Conservation (phyloP, 1,139 yeast species). For the Eremothecium sinecaudum region DNA sequence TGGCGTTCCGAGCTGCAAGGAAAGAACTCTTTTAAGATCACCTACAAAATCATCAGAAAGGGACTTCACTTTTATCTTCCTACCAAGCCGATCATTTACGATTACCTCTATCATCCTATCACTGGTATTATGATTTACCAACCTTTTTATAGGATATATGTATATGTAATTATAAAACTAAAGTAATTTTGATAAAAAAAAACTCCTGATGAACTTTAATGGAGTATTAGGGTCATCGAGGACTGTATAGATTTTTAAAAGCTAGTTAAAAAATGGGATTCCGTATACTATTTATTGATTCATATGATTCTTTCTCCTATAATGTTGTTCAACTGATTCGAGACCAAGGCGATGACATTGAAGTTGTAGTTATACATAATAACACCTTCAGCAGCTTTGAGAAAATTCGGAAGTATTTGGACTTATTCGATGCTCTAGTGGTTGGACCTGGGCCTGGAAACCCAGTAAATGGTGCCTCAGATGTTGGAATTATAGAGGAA, state of each 20-base stretch:
- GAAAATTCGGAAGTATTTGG: conserved; percentile 32
- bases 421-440: conserved; percentile 63
- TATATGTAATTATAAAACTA: no score
- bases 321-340: conserved; percentile 64
- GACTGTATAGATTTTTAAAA: no score
- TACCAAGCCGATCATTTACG: conserved; percentile 58
- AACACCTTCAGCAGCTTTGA: conserved; percentile 46
- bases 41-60: conserved; percentile 81
- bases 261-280: conserved; percentile 9
- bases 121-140: no score
- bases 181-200: no score
- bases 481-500: conserved; percentile 64
- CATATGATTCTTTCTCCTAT: conserved; percentile 89
- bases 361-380: conserved; percentile 65
- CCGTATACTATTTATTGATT: conserved; percentile 59
- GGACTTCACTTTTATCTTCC: conserved; percentile 79
- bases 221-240: no score
- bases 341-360: conserved; percentile 32
- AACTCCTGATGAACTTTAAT: no score
- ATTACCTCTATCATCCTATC: conserved; percentile 40
- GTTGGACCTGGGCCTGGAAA: conserved; percentile 98
- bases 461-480: conserved; percentile 48
- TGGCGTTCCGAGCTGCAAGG: conserved; percentile 52
- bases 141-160: neutral
- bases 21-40: conserved; percentile 77